Evolutionary conservation across 148 eudicot species (phyloP), one percentile per base, ranked within the genome.

Genomic region (Arctostaphylos glauca): DNA sequence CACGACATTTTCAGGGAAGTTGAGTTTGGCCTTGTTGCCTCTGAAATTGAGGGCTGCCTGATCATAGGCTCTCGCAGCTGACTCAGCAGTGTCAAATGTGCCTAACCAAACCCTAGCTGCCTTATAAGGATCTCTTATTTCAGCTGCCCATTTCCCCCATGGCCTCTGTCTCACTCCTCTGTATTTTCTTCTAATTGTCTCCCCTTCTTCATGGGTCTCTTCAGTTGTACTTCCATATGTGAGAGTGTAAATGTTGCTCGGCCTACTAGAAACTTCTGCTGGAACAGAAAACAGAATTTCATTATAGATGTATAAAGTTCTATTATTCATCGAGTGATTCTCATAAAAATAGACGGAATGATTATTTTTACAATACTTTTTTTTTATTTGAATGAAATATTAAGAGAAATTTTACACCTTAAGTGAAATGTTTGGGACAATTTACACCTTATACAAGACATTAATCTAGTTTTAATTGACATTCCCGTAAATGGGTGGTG

Each of bases 121-220:
- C 74, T 94, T 94, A 83, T 76, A 73, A 1, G 98, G 98, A 81
- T 94, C 95, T 43, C 98, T 72, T 5, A 94, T 94, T 77, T 94
- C 98, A 23, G 98, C 98, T n/a, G 98, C 98, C 98, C 95, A 94
- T 75, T 94, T 94, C 6, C 98, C 95, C 95, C 98, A 94, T 47
- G 98, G 98, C 86, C 98, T 86, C 82, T 87, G 94, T 72, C 98
- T 87, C 43, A 94, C 98, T 76, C 98, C 98, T 71, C 98, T 90
- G 83, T 94, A 94, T 86, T 87, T 92, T 55, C 97, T 88, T 58
- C 84, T 87, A 31, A 12, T 31, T 12, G 43, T 14, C n/a, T 75
- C 68, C 48, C 46, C 75, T 47, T 5, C 86, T 55, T 21, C 76
- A 50, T 16, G 71, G 46, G 82, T 49, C 31, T 84, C 19, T 62